These are phyloP conservation scores for Meyerozyma athensensis DNA, from an alignment of 1,139 yeast genomes.

Conservation along the genomic window DNA sequence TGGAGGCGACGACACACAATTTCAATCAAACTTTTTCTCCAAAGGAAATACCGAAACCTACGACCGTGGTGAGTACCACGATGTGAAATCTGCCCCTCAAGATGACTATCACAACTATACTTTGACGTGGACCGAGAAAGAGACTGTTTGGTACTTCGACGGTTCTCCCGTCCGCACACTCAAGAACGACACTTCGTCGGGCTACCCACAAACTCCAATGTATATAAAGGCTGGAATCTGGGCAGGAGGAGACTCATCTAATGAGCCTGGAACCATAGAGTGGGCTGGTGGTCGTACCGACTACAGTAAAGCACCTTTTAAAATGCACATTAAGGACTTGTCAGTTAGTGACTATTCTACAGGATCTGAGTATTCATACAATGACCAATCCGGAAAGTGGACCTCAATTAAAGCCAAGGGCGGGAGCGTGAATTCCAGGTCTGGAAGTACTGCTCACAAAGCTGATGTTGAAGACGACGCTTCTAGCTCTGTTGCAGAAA, in stretches of 20 bases:
- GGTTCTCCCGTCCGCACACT: constrained; percentile 58
- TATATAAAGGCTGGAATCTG: constrained; percentile 61
- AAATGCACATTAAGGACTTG: constrained; percentile 60
- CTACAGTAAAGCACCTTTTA: constrained; percentile 59
- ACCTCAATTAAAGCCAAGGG: constrained; percentile 58
- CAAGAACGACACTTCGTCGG: constrained; percentile 47
- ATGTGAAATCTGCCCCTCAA: constrained; percentile 45
- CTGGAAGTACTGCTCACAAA: constrained; percentile 35
- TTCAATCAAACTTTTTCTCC: constrained; percentile 78
- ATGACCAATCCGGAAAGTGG: constrained; percentile 64
- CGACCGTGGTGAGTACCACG: constrained; percentile 72
- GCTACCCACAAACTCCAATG: constrained; percentile 82
- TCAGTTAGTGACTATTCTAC: constrained; percentile 75
- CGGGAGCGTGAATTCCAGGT: constrained; percentile 56
- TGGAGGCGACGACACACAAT: constrained; percentile 67
- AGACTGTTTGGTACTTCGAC: constrained; percentile 58
- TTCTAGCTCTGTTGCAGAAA: background rate
- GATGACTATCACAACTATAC: constrained; percentile 67
- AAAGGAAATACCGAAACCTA: constrained; percentile 76
- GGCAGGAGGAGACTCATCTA: constrained; percentile 78
- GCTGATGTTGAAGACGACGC: constrained; percentile 24
- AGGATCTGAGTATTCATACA: constrained; percentile 63
- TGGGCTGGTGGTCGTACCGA: constrained; percentile 87
- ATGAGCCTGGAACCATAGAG: constrained; percentile 64
- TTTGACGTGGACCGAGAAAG: constrained; percentile 71